These are phyloP conservation scores for Schizothecium vesticola DNA, from an alignment of 495 filamentous ascomycete genomes.

Conservation along the genomic window DNA sequence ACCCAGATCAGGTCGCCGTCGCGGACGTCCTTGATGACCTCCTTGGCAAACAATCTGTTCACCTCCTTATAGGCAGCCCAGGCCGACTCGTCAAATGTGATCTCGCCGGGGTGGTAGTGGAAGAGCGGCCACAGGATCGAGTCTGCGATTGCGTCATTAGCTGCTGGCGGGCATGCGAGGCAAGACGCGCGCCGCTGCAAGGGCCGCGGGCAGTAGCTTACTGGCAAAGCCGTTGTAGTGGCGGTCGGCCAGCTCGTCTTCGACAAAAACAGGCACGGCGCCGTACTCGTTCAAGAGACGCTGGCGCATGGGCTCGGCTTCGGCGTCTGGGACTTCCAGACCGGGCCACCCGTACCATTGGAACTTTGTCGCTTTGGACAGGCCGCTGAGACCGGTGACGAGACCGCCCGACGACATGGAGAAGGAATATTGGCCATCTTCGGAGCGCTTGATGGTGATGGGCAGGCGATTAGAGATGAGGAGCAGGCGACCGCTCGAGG, in stretches of 20 bases:
- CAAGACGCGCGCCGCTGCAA: background rate
- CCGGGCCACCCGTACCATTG: slow-evolving; percentile 99
- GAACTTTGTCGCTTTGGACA: slow-evolving; percentile 87
- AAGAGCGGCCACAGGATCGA: slow-evolving; percentile 94
- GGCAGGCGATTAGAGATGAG: slow-evolving; percentile 91
- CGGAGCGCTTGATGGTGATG: slow-evolving; percentile 87
- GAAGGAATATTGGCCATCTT: slow-evolving; percentile 75
- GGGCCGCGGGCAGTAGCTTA: slow-evolving; percentile 37
- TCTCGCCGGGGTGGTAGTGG: slow-evolving; percentile 93
- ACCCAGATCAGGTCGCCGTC: slow-evolving; percentile 88
- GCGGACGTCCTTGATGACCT: slow-evolving; percentile 63
- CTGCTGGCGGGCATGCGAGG: background rate
- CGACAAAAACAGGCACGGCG: slow-evolving; percentile 71
- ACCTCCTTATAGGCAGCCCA: slow-evolving; percentile 86
- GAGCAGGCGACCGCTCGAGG: slow-evolving; percentile 51
- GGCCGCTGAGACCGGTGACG: slow-evolving; percentile 81
- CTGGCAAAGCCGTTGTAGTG: slow-evolving; percentile 88
- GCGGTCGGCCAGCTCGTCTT: slow-evolving; percentile 70
- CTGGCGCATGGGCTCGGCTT: slow-evolving; percentile 59
- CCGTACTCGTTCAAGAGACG: slow-evolving; percentile 66
- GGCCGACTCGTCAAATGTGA: slow-evolving; percentile 78
- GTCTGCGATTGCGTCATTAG: slow-evolving; percentile 46
- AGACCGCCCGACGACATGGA: slow-evolving; percentile 94
- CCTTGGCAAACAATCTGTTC: slow-evolving; percentile 79
- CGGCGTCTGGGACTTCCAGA: slow-evolving; percentile 70